phyloP scores from a whole-genome alignment of 257 asterid species.

The Solanum commersonii region DNA sequence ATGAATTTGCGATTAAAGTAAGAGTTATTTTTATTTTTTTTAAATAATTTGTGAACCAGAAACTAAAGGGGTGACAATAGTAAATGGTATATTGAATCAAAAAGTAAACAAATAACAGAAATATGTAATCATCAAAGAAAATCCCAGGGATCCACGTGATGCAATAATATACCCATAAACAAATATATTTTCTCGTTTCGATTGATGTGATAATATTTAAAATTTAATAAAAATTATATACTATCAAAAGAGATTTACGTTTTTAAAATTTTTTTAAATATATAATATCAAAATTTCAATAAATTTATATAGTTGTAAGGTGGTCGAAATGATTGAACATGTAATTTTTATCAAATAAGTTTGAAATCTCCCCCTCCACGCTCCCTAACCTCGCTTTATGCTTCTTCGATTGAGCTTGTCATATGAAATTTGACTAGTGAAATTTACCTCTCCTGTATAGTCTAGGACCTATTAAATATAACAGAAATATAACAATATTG shows the following conservation, averaged over 20 bases:
- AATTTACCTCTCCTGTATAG: accelerated
- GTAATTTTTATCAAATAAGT: not conserved
- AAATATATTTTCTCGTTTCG: not conserved
- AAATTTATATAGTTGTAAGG: not conserved
- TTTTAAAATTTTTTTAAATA: too few species aligned
- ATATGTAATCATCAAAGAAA: not conserved
- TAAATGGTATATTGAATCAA: not conserved
- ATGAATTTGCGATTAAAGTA: too few species aligned
- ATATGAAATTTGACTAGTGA: not conserved
- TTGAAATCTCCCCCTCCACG: too few species aligned
- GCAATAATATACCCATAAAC: not conserved
- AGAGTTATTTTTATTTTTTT: too few species aligned
- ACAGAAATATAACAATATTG: not conserved
- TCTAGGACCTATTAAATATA: not conserved
- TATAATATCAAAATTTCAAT: too few species aligned
- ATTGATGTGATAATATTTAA: not conserved
- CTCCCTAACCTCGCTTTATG: not conserved
- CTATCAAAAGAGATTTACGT: not conserved
- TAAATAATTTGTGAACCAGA: not conserved
- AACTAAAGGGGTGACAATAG: not conserved
- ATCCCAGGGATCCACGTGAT: not conserved
- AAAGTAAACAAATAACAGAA: not conserved
- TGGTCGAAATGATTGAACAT: not conserved
- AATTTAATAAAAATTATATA: too few species aligned
- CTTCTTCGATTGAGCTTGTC: not conserved